A percentile compares a stretch with the other conserved stretches of the same genome.
phyloP scores from a whole-genome alignment of 2,329 filamentous ascomycete species.

The Curvularia sp. region DNA sequence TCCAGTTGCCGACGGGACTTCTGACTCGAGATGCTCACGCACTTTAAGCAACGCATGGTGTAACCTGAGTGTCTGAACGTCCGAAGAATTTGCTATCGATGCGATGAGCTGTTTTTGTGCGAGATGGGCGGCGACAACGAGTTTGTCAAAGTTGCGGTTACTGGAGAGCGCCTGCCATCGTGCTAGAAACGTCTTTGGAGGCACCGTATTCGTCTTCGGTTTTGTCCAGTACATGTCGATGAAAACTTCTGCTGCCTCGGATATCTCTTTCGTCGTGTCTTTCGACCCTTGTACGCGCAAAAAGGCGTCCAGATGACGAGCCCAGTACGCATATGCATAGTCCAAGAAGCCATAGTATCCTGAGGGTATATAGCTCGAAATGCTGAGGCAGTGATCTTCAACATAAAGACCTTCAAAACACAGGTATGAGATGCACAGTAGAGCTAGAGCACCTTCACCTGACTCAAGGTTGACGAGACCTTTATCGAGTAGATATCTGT shows the following conservation, averaged over 20 bases:
- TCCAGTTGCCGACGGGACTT: neutral
- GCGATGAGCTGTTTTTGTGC: constrained; percentile 6
- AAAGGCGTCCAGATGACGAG: constrained; percentile 9
- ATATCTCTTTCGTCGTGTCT: neutral
- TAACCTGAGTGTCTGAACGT: neutral
- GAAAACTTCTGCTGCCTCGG: constrained; percentile 7
- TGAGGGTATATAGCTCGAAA: constrained; percentile 2
- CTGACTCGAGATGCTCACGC: neutral
- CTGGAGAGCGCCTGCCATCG: constrained; percentile 6
- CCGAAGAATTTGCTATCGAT: neutral
- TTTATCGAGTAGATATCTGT: constrained; percentile 11
- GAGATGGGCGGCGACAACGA: constrained; percentile 5
- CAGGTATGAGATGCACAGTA: constrained; percentile 8
- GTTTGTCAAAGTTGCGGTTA: constrained; percentile 10
- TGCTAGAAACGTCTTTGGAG: constrained; percentile 5
- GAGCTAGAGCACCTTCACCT: constrained; percentile 1
- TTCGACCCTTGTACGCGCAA: constrained; percentile 1
- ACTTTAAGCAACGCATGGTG: neutral
- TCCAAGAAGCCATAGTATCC: constrained; percentile 14
- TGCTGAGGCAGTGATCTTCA: neutral
- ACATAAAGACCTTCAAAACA: constrained; percentile 5
- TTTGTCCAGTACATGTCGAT: constrained; percentile 11
- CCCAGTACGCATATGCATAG: constrained; percentile 14
- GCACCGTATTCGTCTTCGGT: neutral
- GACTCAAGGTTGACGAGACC: constrained; percentile 2